Base-by-base conservation (phyloP, 108 stramenopile species). In the Nannochloropsis salina region DNA sequence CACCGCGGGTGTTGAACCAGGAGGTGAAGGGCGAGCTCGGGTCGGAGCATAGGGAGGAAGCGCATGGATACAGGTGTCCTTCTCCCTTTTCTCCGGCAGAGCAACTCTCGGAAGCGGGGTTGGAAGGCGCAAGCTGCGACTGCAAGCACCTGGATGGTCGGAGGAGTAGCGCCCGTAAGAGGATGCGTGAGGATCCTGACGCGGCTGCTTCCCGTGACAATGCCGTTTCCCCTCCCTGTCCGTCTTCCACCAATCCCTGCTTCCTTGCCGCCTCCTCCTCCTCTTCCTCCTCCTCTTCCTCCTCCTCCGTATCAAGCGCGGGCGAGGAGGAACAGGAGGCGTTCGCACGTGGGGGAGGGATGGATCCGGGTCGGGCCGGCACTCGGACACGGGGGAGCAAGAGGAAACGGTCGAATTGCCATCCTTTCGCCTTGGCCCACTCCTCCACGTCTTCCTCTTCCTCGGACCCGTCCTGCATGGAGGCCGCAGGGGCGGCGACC, bases 371-470 rank as follows among this genome's bases (percentile, higher is more conserved):
- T 31, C 31, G 31, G 31, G 61, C 8, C 15, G 15, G 61, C 8
- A 74, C 15, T 15, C 61, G n/a, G 20, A 74, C 20, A n/a, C 61
- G 61, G 15, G 61, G n/a, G 0, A 15, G 61, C 15, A 74, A 74
- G 61, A 15, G 61, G n/a, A 74, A 74, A 6, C 61, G 61, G 3
- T 74, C 61, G 61, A n/a, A n/a, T 3, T 74, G 20, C n/a, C 20
- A 4, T 4, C n/a, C 61, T 15, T 15, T n/a, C 8, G 15, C 61
- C 61, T 74, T 74, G 4, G 15, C 61, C 61, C n/a, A n/a, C n/a
- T n/a, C 61, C 61, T 74, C 61, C 61, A 6, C 61, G 20, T 74
- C 61, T n/a, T 74, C 61, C 61, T 74, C 61, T n/a, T 74, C 61
- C 61, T 74, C 61, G 4, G 6, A 15, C 61, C n/a, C 61, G 20